Percentiles rank a stretch among this genome's conserved stretches.
phyloP scores from a whole-genome alignment of 768 basidiomycete genomes.

The Boletus vinaceobasis region DNA sequence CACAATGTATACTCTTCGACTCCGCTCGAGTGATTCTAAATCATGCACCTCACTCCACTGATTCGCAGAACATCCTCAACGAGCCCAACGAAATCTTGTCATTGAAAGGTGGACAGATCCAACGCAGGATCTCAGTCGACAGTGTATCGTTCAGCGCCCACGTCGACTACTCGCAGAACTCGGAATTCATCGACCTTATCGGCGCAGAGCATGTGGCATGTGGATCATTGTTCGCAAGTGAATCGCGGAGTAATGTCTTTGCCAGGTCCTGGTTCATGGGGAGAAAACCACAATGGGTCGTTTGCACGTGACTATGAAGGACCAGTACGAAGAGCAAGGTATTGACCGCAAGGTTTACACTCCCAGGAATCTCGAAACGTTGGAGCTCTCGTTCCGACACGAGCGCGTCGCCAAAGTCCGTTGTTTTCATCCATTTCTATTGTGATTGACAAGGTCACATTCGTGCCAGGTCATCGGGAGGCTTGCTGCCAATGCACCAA shows the following conservation, averaged over 20 bases:
- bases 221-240: slow-evolving; percentile 10
- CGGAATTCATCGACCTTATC: slow-evolving; percentile 90
- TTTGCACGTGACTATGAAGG: slow-evolving; percentile 77
- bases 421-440: not conserved
- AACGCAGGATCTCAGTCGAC: slow-evolving; percentile 85
- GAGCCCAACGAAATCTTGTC: slow-evolving; percentile 88
- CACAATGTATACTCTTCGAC: slow-evolving; percentile 4
- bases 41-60: not conserved
- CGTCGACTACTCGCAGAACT: slow-evolving; percentile 94
- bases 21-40: slow-evolving; percentile 5
- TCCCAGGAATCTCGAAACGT: slow-evolving; percentile 84
- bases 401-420: slow-evolving; percentile 87
- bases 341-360: slow-evolving; percentile 94
- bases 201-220: slow-evolving; percentile 86
- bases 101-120: slow-evolving; percentile 73
- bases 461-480: slow-evolving; percentile 75
- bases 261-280: slow-evolving; percentile 87
- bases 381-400: slow-evolving; percentile 80
- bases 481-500: slow-evolving; percentile 71
- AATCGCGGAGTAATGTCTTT: not conserved
- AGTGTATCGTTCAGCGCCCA: slow-evolving; percentile 96
- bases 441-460: not conserved
- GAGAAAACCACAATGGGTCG: slow-evolving; percentile 91
- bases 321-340: slow-evolving; percentile 78
- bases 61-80: slow-evolving; percentile 76